Evolutionary conservation across 176 grass and related monocot genomes (phyloP).

Genomic region (Pharus latifolius): DNA sequence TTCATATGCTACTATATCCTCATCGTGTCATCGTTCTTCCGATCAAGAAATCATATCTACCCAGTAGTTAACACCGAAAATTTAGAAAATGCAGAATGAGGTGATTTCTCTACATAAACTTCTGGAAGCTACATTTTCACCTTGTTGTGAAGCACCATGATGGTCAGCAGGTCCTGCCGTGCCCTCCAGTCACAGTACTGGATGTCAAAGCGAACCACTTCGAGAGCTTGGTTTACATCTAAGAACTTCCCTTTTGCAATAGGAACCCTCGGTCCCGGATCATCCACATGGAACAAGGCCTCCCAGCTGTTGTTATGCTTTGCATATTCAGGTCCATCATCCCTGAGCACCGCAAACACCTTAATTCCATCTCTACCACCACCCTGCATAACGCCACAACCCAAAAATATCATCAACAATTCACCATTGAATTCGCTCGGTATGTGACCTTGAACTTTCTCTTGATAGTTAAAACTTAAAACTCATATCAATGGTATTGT

Average conservation of each 20-base stretch:
- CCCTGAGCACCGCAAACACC: conserved; percentile 67
- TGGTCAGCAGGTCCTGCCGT: conserved; percentile 75
- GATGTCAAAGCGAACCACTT: conserved; percentile 90
- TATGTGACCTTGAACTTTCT: no score
- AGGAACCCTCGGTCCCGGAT: conserved; percentile 66
- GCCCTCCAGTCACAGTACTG: conserved; percentile 96
- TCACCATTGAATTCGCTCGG: no score
- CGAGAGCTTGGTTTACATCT: conserved; percentile 84
- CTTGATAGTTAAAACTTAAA: no score
- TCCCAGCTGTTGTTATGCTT: conserved; percentile 50
- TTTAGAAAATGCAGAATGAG: neutral
- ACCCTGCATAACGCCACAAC: conserved; percentile 27
- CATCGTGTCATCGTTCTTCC: neutral
- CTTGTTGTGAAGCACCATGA: conserved; percentile 94
- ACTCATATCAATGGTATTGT: no score
- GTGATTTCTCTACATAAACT: neutral
- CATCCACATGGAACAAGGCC: conserved; percentile 78
- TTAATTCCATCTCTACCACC: conserved; percentile 62
- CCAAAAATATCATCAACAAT: neutral
- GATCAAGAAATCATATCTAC: neutral
- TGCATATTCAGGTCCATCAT: conserved; percentile 34
- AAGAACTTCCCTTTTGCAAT: conserved; percentile 55
- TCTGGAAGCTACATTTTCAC: neutral
- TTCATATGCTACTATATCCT: neutral
- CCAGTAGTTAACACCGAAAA: neutral